These are phyloP conservation scores for Trichoderma endophyticum DNA, from an alignment of 2,329 filamentous ascomycete species.

Conservation along the genomic window DNA sequence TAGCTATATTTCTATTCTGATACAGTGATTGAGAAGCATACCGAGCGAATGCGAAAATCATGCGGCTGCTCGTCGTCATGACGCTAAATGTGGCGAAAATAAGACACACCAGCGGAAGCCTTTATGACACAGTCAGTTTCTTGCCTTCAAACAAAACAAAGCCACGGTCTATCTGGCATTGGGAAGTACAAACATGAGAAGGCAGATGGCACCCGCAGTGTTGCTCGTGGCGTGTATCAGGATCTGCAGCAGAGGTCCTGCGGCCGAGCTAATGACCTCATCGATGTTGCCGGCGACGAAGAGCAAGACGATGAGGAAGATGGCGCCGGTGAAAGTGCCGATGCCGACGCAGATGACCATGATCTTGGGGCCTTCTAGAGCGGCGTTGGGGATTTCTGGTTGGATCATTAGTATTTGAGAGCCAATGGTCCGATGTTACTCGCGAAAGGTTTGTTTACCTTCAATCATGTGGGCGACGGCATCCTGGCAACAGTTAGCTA, in stretches of 20 bases:
- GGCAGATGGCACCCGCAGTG: constrained; percentile 58
- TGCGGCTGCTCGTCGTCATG: constrained; percentile 63
- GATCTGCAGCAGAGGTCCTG: constrained; percentile 60
- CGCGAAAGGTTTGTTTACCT: not conserved
- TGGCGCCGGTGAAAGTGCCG: constrained; percentile 58
- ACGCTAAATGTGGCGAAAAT: constrained; percentile 61
- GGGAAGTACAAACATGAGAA: constrained; percentile 52
- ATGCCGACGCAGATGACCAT: constrained; percentile 58
- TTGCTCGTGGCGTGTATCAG: constrained; percentile 60
- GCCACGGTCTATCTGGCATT: not conserved
- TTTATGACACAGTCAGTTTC: not conserved
- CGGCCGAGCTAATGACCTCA: constrained; percentile 51
- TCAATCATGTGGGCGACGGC: constrained; percentile 37
- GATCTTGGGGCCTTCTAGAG: constrained; percentile 32
- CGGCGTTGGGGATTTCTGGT: constrained; percentile 32
- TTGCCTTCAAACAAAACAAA: not conserved
- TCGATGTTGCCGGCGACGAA: constrained; percentile 61
- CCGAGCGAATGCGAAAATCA: constrained; percentile 62
- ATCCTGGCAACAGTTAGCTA: constrained; percentile 22
- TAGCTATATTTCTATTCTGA: not conserved
- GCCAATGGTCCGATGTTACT: not conserved
- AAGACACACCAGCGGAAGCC: constrained; percentile 58
- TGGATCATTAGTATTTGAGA: not conserved
- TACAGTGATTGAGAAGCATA: constrained; percentile 32
- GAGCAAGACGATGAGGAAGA: constrained; percentile 61